phyloP scores from a whole-genome alignment of 441 rosid genomes.

The Capsella rubella region DNA sequence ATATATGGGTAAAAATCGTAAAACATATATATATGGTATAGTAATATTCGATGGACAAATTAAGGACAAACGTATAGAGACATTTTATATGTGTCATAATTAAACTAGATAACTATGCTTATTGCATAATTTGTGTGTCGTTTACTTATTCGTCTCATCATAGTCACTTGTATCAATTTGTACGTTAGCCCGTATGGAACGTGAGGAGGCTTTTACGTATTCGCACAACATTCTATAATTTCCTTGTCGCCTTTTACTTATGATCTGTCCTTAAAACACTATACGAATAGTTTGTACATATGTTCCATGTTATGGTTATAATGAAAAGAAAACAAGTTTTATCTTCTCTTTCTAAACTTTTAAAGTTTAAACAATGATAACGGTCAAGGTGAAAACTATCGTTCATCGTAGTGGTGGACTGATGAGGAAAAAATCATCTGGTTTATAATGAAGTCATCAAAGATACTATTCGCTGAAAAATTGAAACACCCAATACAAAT shows the following conservation, averaged over 20 bases:
- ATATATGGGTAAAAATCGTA: neutral
- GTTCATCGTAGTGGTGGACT: too few species aligned
- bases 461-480: too few species aligned
- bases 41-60: constrained; percentile 22
- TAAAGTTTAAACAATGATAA: too few species aligned
- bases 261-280: neutral
- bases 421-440: too few species aligned
- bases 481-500: neutral
- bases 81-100: neutral
- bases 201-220: neutral
- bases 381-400: neutral
- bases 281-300: neutral
- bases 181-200: neutral
- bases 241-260: neutral
- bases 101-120: neutral
- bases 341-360: too few species aligned
- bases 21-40: neutral
- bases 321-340: too few species aligned
- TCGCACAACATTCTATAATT: neutral
- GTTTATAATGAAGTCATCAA: neutral
- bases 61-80: constrained; percentile 28
- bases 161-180: neutral
- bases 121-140: constrained; percentile 17
- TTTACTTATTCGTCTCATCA: constrained; percentile 11
- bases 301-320: neutral